Evolutionary conservation across 78 protist species (phyloP).

Genomic region (Chrysochromulina tobinii): DNA sequence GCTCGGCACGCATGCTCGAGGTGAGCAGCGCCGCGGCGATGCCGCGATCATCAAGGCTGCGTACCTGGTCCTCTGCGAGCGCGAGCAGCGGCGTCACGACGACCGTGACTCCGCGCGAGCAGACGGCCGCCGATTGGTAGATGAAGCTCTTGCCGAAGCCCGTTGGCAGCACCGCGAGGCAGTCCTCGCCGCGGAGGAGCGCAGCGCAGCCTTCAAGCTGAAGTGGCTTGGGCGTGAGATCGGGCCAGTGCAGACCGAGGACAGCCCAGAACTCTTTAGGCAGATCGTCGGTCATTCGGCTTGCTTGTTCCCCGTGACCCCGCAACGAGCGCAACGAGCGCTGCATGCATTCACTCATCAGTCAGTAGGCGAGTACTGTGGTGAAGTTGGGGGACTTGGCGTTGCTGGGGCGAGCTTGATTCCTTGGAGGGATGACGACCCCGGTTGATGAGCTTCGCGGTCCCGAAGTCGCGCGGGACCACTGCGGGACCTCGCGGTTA

Average conservation of each 20-base stretch:
- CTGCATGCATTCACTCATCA: no score
- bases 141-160: slow-evolving; percentile 89
- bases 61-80: slow-evolving; percentile 95
- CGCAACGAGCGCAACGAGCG: no score
- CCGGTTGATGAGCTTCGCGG: no score
- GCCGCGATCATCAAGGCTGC: background rate
- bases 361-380: no score
- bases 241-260: background rate
- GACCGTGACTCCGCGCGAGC: slow-evolving; percentile 36
- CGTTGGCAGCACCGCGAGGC: slow-evolving; percentile 95
- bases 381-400: no score
- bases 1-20: background rate
- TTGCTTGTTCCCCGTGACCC: no score
- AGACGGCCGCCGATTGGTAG: slow-evolving; percentile 57
- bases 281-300: no score
- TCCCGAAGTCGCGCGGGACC: no score
- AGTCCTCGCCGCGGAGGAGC: slow-evolving; percentile 49
- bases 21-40: background rate
- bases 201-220: background rate
- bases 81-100: slow-evolving; percentile 97
- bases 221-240: background rate
- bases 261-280: no score
- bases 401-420: no score
- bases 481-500: no score
- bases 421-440: no score